Percentiles rank a stretch among this genome's conserved stretches.
These are phyloP conservation scores for Rhipidocladum racemiflorum DNA, from an alignment of 176 grass and related monocot genomes.

Conservation along the genomic window DNA sequence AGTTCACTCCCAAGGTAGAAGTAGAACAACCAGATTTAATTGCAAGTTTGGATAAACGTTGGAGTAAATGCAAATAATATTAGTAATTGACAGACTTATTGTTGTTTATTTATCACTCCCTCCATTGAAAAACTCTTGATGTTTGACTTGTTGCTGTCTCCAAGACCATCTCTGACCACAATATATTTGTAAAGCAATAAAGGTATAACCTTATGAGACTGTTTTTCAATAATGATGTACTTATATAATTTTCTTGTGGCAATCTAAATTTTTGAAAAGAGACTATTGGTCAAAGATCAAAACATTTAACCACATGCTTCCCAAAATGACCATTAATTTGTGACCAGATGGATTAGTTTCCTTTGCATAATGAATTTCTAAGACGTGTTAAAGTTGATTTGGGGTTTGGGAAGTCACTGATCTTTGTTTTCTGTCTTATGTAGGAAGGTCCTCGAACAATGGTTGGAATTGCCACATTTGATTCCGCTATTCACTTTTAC, in stretches of 20 bases:
- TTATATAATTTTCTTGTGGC: background rate
- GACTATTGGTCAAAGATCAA: background rate
- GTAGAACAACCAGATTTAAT: background rate
- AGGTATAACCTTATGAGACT: background rate
- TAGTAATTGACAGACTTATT: background rate
- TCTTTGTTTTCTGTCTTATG: constrained; percentile 12
- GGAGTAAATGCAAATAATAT: background rate
- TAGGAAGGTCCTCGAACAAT: constrained; percentile 84
- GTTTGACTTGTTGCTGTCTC: background rate
- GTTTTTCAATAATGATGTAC: background rate
- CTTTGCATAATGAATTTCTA: background rate
- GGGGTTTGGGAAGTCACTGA: background rate
- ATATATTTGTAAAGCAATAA: background rate
- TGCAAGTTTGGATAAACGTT: background rate
- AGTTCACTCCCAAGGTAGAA: background rate
- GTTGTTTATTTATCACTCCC: background rate
- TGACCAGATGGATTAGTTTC: background rate
- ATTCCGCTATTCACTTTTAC: constrained; percentile 88
- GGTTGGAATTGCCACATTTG: constrained; percentile 88
- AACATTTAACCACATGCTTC: background rate
- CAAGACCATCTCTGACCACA: background rate
- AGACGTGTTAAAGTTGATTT: background rate
- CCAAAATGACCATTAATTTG: background rate
- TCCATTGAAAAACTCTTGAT: background rate
- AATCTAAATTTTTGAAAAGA: background rate